These are phyloP conservation scores for Pogostemon cablin DNA, from an alignment of 257 asterid genomes.

Conservation along the genomic window DNA sequence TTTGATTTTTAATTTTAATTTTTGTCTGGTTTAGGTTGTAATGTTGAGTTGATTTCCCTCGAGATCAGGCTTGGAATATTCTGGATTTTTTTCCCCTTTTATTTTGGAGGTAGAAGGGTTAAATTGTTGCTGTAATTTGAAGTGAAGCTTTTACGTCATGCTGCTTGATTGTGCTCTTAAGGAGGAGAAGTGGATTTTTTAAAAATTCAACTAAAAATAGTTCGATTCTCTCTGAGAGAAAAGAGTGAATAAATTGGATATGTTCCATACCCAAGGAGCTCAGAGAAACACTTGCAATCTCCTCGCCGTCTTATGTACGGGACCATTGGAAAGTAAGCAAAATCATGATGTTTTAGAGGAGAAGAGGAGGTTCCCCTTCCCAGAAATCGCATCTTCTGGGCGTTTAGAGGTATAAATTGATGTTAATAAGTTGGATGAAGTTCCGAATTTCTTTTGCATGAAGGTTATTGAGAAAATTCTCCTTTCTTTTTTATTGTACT, in stretches of 20 bases:
- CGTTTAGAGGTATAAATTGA: slow-evolving; percentile 75
- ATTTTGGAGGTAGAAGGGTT: slow-evolving; percentile 5
- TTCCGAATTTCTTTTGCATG: background rate
- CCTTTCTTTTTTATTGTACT: background rate
- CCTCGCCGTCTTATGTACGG: slow-evolving; percentile 68
- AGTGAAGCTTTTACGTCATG: slow-evolving; percentile 34
- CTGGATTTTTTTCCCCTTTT: background rate
- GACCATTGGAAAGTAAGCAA: slow-evolving; percentile 46
- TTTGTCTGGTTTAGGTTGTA: slow-evolving; percentile 31
- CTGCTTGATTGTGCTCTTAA: slow-evolving; percentile 31
- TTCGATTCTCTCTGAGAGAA: slow-evolving; percentile 29
- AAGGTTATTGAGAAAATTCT: background rate
- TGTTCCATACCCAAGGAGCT: slow-evolving; percentile 90
- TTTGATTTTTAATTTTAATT: background rate
- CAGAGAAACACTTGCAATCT: slow-evolving; percentile 76
- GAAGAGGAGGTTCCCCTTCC: slow-evolving; percentile 60
- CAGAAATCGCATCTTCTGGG: slow-evolving; percentile 74
- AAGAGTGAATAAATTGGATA: slow-evolving; percentile 42
- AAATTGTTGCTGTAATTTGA: slow-evolving; percentile 21
- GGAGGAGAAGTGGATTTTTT: slow-evolving; percentile 34
- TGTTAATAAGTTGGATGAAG: slow-evolving; percentile 3
- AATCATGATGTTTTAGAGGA: slow-evolving; percentile 51
- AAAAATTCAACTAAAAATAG: slow-evolving; percentile 3
- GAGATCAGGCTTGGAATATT: slow-evolving; percentile 36
- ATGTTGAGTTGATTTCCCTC: slow-evolving; percentile 31